Conservation (phyloP, 2,329 filamentous ascomycete genomes). For the Fusarium sp. region DNA sequence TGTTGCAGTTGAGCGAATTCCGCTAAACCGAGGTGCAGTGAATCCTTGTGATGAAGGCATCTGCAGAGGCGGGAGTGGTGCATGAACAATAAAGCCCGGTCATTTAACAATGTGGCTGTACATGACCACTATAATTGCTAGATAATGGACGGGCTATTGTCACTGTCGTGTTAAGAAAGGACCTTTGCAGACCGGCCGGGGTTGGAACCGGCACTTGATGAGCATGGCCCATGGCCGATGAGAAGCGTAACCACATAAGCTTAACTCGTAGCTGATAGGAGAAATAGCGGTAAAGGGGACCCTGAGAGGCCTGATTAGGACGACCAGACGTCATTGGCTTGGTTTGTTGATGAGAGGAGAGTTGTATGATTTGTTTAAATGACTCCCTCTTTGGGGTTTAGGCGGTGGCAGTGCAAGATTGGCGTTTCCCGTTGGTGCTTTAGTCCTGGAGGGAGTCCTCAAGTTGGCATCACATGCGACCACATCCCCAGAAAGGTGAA, state of each 20-base stretch:
- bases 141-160: background rate
- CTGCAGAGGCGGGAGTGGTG: conserved; percentile 22
- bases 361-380: conserved; percentile 11
- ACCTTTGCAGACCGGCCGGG: conserved; percentile 14
- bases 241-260: conserved; percentile 23
- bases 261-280: conserved; percentile 16
- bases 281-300: conserved; percentile 41
- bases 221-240: conserved; percentile 28
- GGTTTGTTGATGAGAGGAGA: conserved; percentile 1
- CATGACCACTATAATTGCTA: background rate
- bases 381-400: conserved; percentile 10
- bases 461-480: conserved; percentile 28
- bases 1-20: conserved; percentile 38
- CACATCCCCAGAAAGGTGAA: background rate
- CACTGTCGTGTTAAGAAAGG: conserved; percentile 21
- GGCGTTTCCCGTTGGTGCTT: background rate
- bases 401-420: conserved; percentile 36
- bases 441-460: too few species aligned
- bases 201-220: conserved; percentile 30
- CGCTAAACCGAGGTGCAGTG: conserved; percentile 18
- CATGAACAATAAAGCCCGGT: conserved; percentile 16
- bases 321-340: too few species aligned
- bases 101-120: conserved; percentile 27
- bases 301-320: conserved; percentile 9
- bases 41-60: conserved; percentile 29